phyloP scores from a whole-genome alignment of 257 asterid species.

The Solanum medicagineum region DNA sequence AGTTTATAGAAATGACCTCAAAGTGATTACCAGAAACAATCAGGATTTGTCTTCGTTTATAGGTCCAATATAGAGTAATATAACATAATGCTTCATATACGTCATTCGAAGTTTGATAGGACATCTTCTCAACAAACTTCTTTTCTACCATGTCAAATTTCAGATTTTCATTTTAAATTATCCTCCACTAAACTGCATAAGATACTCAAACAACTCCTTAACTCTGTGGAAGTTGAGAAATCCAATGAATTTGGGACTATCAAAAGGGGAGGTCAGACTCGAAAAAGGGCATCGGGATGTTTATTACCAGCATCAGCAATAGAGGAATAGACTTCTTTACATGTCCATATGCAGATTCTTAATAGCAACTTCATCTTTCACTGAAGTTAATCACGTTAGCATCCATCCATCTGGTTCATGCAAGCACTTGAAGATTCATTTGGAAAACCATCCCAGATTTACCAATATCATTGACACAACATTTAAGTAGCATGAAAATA shows the following conservation, averaged over 20 bases:
- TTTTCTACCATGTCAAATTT: not conserved
- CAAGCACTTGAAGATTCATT: not conserved
- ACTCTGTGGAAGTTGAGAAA: not conserved
- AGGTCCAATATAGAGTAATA: not conserved
- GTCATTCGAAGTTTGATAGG: not conserved
- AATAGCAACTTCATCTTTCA: not conserved
- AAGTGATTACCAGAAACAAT: slow-evolving; percentile 14
- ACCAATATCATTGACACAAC: not conserved
- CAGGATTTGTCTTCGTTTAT: not conserved
- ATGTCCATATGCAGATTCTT: not conserved
- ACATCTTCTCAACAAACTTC: not conserved
- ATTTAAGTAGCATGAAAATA: not conserved
- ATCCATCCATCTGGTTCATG: not conserved
- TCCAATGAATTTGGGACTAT: not conserved
- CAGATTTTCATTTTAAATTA: not conserved
- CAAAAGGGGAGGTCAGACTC: not conserved
- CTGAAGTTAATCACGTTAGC: not conserved
- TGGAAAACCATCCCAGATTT: not conserved
- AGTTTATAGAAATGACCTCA: not conserved
- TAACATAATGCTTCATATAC: not conserved
- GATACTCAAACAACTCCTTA: not conserved
- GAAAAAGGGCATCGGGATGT: not conserved
- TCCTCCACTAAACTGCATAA: not conserved
- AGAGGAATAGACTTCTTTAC: not conserved
- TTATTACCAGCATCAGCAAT: not conserved